These are phyloP conservation scores for Santalum album DNA, from an alignment of 164 flowering plant species.

Conservation along the genomic window DNA sequence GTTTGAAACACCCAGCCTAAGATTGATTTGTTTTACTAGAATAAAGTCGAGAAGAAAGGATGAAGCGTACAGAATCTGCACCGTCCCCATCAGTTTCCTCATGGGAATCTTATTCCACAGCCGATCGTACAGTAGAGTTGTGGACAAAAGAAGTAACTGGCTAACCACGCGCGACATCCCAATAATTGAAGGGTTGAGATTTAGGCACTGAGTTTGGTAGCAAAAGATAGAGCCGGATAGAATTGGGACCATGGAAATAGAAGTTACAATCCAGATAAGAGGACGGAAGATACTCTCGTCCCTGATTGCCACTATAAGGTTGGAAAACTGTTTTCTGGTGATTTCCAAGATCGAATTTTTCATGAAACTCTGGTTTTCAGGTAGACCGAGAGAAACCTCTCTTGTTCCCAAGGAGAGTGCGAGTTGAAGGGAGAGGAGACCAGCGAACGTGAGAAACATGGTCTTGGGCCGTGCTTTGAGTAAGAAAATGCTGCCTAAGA, in stretches of 20 bases:
- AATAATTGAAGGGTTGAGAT: conserved; percentile 60
- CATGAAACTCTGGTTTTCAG: conserved; percentile 12
- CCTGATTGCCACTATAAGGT: conserved; percentile 36
- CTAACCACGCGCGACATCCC: conserved; percentile 78
- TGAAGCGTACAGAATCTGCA: conserved; percentile 56
- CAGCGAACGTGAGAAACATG: conserved; percentile 49
- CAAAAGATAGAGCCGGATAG: conserved; percentile 79
- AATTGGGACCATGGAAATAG: conserved; percentile 62
- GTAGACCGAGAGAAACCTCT: conserved; percentile 54
- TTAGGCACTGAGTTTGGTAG: conserved; percentile 71
- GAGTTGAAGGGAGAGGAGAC: conserved; percentile 51
- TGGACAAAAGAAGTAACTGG: conserved; percentile 54
- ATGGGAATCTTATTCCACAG: conserved; percentile 51
- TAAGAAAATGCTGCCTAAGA: conserved; percentile 58
- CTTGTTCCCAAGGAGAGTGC: conserved; percentile 34
- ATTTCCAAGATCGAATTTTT: conserved; percentile 26
- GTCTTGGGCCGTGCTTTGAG: conserved; percentile 34
- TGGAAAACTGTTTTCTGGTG: conserved; percentile 37
- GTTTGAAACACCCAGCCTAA: conserved; percentile 63
- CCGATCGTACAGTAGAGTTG: conserved; percentile 51
- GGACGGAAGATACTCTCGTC: conserved; percentile 46
- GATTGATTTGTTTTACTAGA: conserved; percentile 60
- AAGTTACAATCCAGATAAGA: conserved; percentile 65
- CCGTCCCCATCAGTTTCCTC: conserved; percentile 39
- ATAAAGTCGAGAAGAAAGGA: conserved; percentile 67